phyloP scores from a whole-genome alignment of 2,329 filamentous ascomycete genomes.

The Claviceps monticola region DNA sequence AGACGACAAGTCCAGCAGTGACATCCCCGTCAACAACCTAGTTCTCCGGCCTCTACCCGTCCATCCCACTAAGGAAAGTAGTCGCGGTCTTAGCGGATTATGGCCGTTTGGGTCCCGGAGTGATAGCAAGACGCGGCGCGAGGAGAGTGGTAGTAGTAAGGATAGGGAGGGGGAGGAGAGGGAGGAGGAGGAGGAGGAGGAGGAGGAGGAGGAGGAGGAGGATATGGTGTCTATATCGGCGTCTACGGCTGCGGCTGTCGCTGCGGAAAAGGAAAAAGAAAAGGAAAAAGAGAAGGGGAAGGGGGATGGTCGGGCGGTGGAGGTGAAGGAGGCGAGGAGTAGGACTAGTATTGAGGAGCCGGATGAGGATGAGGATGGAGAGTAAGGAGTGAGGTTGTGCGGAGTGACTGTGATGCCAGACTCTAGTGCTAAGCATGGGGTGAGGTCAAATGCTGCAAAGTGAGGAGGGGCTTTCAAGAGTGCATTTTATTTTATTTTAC shows the following conservation, averaged over 20 bases:
- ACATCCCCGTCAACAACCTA: conserved; percentile 24
- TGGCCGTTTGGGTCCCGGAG: conserved; percentile 41
- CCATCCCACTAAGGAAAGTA: conserved; percentile 31
- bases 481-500: neutral
- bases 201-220: conserved; percentile 3
- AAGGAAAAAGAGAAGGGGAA: conserved; percentile 11
- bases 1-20: conserved; percentile 19
- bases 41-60: conserved; percentile 41
- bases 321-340: conserved; percentile 38
- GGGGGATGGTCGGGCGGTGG: conserved; percentile 29
- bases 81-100: conserved; percentile 34
- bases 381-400: neutral
- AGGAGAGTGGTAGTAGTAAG: conserved; percentile 17
- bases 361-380: conserved; percentile 33
- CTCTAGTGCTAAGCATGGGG: no score
- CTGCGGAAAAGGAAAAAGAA: conserved; percentile 12
- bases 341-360: conserved; percentile 47
- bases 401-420: no score
- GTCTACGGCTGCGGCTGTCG: no score
- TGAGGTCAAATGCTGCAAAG: no score
- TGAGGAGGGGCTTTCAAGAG: neutral
- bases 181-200: no score
- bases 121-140: conserved; percentile 15
- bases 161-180: neutral
- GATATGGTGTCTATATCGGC: neutral